Evolutionary conservation across 2,329 filamentous ascomycete genomes (phyloP), one percentile per base, ranked within the genome.

Genomic region (Aureobasidium sp.): DNA sequence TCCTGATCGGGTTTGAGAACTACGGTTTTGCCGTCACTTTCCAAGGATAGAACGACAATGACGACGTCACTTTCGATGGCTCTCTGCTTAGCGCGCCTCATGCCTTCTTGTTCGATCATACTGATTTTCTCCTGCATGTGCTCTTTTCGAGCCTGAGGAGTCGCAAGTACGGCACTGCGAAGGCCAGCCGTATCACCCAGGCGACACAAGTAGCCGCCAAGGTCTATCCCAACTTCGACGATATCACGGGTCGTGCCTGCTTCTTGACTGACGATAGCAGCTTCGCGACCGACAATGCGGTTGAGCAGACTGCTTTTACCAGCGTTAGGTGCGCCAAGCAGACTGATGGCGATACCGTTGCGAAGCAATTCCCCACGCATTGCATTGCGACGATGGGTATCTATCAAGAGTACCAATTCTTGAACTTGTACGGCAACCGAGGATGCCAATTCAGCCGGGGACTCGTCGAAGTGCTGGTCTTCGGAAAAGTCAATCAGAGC

Each of bases 401-500:
- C 71, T 55, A 97, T 83, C 54, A 83, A 77, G 25, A 67, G 64
- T 52, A 82, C 72, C 53, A 97, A 79, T 0, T 64, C 67, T 1
- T 68, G 64, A 2, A 95, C 79, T 63, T 90, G 82, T 0, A 59
- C 60, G 1, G 81, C 78, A 25, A 96, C 87, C 44, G 83, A 88
- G 0, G 65, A 67, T 39, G 94, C 77, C 19, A 97, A 75, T 53
- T 86, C 79, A 0, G 77, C 71, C 0, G 89, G 86, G 2, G 88
- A 85, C 68, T 95, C 90, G 61, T 97, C 90, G 63, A 98, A 95
- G 71, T 97, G 88, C 70, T 98, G 91, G 63, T 97, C 93, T 67
- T 98, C 93, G 1, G 88, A 86, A 66, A 98, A 98, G 69, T 98
- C 93, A 57, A 98, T 97, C 60, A 98, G 72, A 0, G 93, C 93